Conservation (phyloP, 2,329 filamentous ascomycete species). For the Diaporthe batatas region DNA sequence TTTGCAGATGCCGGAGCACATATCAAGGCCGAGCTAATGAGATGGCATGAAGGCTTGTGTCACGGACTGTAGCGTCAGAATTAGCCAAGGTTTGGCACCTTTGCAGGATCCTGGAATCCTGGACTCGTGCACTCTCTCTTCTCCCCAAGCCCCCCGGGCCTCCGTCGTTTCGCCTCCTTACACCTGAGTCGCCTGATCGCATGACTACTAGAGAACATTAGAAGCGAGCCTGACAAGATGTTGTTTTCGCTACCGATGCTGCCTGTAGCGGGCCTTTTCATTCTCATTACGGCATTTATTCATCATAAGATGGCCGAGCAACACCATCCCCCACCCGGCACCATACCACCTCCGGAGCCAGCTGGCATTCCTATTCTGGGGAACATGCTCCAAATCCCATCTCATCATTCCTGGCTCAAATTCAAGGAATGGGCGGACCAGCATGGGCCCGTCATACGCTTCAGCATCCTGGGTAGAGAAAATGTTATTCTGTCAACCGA, state of each 20-base stretch:
- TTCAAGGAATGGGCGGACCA: constrained; percentile 14
- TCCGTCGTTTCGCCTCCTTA: too few relatives aligned
- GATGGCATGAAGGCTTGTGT: neutral
- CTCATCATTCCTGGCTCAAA: constrained; percentile 14
- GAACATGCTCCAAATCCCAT: constrained; percentile 4
- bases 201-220: neutral
- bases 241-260: neutral
- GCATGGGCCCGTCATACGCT: neutral
- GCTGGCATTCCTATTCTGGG: neutral
- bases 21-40: neutral
- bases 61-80: neutral
- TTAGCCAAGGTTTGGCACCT: neutral
- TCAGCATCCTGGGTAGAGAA: constrained; percentile 3
- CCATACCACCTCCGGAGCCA: neutral
- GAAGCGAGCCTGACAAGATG: neutral
- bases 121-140: neutral
- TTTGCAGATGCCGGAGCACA: neutral
- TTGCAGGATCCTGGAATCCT: neutral
- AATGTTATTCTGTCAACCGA: constrained; percentile 12
- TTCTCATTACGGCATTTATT: constrained; percentile 1
- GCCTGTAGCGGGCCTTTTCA: neutral
- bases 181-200: neutral
- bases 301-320: neutral
- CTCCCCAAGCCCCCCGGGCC: too few relatives aligned
- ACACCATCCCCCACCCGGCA: neutral